phyloP scores from a whole-genome alignment of 73 alveolate genomes.

The Uronychia setigera region DNA sequence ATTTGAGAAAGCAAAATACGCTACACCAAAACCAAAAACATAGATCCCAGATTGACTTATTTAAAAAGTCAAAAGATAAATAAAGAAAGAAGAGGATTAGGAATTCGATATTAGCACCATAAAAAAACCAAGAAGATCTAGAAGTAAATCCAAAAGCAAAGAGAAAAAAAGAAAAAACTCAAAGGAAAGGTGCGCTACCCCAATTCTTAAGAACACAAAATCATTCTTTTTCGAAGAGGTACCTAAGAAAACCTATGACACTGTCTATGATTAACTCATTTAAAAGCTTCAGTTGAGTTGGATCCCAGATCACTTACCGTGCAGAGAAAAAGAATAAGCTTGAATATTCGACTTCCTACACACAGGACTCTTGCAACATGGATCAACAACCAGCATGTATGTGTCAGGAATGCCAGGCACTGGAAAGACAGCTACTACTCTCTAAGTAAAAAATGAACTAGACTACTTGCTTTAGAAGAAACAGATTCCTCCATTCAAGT shows the following conservation, averaged over 20 bases:
- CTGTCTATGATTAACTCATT: not conserved
- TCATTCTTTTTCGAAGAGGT: not conserved
- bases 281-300: constrained; percentile 27
- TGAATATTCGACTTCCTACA: constrained; percentile 55
- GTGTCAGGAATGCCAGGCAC: constrained; percentile 96
- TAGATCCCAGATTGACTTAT: no score
- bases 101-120: no score
- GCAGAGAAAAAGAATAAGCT: constrained; percentile 76
- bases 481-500: constrained; percentile 1
- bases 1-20: no score
- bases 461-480: constrained; percentile 12
- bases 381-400: constrained; percentile 70
- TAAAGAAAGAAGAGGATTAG: no score
- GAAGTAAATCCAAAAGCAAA: no score
- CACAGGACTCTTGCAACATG: constrained; percentile 56
- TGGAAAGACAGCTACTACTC: constrained; percentile 91
- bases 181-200: not conserved
- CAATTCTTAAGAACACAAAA: not conserved
- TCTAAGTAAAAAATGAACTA: constrained; percentile 65
- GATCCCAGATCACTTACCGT: constrained; percentile 70
- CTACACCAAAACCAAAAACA: no score
- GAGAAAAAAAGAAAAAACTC: no score
- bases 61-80: no score
- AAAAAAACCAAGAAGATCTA: no score
- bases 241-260: not conserved